phyloP scores from a whole-genome alignment of 129 eudicot genomes.

The Arctium minus region DNA sequence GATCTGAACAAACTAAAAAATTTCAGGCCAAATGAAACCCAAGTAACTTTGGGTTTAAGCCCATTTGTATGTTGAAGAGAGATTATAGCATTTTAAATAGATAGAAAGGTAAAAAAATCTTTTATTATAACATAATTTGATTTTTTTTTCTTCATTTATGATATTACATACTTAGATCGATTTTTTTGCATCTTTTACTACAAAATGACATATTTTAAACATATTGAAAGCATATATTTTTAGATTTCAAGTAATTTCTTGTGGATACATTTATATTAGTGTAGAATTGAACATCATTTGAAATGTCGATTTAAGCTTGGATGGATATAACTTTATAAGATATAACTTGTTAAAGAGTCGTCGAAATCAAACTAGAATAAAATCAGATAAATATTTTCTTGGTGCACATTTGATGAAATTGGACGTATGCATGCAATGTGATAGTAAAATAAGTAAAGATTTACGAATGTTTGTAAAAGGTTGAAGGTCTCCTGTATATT shows the following conservation, averaged over 20 bases:
- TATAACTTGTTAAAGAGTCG: neutral
- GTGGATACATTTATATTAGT: neutral
- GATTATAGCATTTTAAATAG: too few relatives aligned
- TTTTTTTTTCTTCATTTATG: too few relatives aligned
- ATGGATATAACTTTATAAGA: neutral
- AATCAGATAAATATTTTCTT: neutral
- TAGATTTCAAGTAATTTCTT: neutral
- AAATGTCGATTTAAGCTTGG: neutral
- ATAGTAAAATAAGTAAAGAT: too few relatives aligned
- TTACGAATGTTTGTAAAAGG: too few relatives aligned
- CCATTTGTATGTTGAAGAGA: neutral
- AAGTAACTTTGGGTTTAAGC: neutral
- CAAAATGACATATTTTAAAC: too few relatives aligned
- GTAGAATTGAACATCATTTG: neutral
- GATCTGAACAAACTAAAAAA: too few relatives aligned
- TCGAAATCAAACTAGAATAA: neutral
- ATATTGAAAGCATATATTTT: neutral
- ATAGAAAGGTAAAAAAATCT: too few relatives aligned
- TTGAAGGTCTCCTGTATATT: too few relatives aligned
- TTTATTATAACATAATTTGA: too few relatives aligned
- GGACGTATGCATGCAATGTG: too few relatives aligned
- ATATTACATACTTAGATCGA: too few relatives aligned
- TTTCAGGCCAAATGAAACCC: neutral
- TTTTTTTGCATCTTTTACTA: neutral
- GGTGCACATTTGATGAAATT: neutral